Evolutionary conservation across 495 filamentous ascomycete species (phyloP).

Genomic region (Thozetella sp.): DNA sequence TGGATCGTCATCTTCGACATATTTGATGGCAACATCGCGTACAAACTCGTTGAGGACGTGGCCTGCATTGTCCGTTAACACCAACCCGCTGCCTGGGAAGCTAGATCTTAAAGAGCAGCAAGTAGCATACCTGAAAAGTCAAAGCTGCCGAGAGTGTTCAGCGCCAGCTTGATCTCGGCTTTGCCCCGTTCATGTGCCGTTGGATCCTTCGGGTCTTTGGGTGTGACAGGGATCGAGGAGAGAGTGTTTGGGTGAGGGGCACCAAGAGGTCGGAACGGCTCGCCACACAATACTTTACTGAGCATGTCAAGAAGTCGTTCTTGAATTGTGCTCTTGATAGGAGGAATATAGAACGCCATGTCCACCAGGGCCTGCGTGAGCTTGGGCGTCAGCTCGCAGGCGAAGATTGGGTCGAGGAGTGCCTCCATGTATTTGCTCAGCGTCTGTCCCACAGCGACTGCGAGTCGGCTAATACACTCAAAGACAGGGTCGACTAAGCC

Average conservation of each 20-base stretch:
- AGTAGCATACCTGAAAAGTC: slow-evolving; percentile 72
- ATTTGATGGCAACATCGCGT: slow-evolving; percentile 96
- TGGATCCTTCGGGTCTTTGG: slow-evolving; percentile 83
- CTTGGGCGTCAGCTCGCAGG: slow-evolving; percentile 88
- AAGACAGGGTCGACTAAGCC: slow-evolving; percentile 90
- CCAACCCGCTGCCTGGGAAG: not conserved
- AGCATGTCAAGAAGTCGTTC: slow-evolving; percentile 93
- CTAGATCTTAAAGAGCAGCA: not conserved
- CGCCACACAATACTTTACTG: slow-evolving; percentile 88
- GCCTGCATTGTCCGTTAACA: slow-evolving; percentile 46
- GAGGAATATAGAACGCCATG: slow-evolving; percentile 98
- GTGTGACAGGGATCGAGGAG: slow-evolving; percentile 74
- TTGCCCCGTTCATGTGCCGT: slow-evolving; percentile 73
- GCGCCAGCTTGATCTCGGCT: slow-evolving; percentile 84
- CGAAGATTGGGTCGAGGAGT: slow-evolving; percentile 93
- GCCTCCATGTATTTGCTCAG: slow-evolving; percentile 98
- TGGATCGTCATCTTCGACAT: slow-evolving; percentile 92
- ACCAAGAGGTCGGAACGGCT: slow-evolving; percentile 87
- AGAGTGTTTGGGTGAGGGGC: slow-evolving; percentile 69
- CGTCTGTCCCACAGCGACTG: slow-evolving; percentile 91
- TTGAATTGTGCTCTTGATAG: slow-evolving; percentile 89
- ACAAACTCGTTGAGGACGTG: slow-evolving; percentile 98
- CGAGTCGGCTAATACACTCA: slow-evolving; percentile 95
- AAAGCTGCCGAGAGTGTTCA: slow-evolving; percentile 93
- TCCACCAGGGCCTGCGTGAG: slow-evolving; percentile 94